Conservation (phyloP, 495 filamentous ascomycete species). For the Trichoderma asperelloides region DNA sequence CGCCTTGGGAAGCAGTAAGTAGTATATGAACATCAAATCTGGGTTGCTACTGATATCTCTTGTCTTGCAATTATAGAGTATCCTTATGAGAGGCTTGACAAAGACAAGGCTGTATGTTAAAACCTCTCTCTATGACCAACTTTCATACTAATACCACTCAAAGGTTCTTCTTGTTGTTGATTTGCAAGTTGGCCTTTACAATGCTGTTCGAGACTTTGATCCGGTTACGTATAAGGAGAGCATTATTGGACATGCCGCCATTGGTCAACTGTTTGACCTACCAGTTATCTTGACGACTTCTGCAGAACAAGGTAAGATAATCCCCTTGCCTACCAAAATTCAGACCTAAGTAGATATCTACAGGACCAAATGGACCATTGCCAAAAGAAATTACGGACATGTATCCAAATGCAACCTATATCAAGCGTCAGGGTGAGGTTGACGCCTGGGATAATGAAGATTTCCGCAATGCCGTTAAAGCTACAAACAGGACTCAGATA, state of each 20-base stretch:
- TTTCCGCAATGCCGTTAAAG: conserved; percentile 56
- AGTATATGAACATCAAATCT: not conserved
- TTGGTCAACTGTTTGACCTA: conserved; percentile 58
- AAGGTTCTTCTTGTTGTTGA: conserved; percentile 11
- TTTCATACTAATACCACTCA: not conserved
- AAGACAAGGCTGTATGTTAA: conserved; percentile 7
- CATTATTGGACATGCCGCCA: conserved; percentile 59
- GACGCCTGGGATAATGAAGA: conserved; percentile 73
- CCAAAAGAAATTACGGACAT: conserved; percentile 61
- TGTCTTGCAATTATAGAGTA: not conserved
- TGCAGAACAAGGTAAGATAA: conserved; percentile 39
- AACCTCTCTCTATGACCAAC: not conserved
- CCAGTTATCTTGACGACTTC: conserved; percentile 65
- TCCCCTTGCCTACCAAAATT: not conserved
- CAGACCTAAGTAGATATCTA: not conserved
- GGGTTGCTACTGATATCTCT: not conserved
- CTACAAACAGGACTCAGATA: conserved; percentile 59
- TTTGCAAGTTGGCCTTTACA: conserved; percentile 7
- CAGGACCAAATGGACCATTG: conserved; percentile 59
- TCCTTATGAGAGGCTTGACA: conserved; percentile 10
- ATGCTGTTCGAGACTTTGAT: conserved; percentile 17
- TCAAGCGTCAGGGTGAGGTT: conserved; percentile 65
- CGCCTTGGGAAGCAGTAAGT: not conserved
- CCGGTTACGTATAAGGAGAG: conserved; percentile 53
- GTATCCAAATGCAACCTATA: conserved; percentile 58